Conservation (phyloP, 768 basidiomycete species). For the Psilocybe azurescens region DNA sequence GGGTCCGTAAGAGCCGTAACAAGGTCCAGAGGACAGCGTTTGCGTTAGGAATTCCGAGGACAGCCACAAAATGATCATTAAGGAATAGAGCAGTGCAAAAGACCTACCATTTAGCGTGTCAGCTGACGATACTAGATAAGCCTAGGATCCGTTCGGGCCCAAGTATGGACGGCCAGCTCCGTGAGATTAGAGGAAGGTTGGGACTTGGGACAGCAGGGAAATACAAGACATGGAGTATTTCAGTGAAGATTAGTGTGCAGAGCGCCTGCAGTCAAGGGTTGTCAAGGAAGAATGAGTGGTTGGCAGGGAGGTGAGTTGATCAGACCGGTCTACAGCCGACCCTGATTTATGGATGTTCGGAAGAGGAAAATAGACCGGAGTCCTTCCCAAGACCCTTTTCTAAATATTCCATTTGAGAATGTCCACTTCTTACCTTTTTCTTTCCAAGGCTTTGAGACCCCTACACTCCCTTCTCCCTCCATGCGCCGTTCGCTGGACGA, state of each 20-base stretch:
- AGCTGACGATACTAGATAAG: conserved; percentile 3
- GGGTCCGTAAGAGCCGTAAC: not conserved
- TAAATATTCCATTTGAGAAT: conserved; percentile 16
- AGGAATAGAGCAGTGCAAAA: not conserved
- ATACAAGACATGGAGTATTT: not conserved
- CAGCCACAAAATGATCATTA: not conserved
- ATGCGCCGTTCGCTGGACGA: conserved; percentile 45
- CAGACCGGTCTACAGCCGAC: conserved; percentile 16
- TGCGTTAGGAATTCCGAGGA: not conserved
- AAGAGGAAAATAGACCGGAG: conserved; percentile 16
- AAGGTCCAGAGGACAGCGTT: not conserved
- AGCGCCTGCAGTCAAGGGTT: conserved; percentile 12
- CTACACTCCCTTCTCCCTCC: conserved; percentile 2
- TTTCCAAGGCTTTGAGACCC: conserved; percentile 1
- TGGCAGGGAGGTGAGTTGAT: conserved; percentile 3
- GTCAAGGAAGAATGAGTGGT: conserved; percentile 9
- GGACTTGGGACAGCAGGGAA: not conserved
- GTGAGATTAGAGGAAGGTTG: not conserved
- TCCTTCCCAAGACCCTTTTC: conserved; percentile 18
- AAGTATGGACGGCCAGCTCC: not conserved
- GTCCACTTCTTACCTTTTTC: conserved; percentile 4
- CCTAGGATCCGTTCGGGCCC: not conserved
- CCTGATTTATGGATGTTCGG: conserved; percentile 11
- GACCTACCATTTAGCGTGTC: not conserved
- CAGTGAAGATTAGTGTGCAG: not conserved